phyloP scores from a whole-genome alignment of 2,329 filamentous ascomycete species.

The Eutypa lata region DNA sequence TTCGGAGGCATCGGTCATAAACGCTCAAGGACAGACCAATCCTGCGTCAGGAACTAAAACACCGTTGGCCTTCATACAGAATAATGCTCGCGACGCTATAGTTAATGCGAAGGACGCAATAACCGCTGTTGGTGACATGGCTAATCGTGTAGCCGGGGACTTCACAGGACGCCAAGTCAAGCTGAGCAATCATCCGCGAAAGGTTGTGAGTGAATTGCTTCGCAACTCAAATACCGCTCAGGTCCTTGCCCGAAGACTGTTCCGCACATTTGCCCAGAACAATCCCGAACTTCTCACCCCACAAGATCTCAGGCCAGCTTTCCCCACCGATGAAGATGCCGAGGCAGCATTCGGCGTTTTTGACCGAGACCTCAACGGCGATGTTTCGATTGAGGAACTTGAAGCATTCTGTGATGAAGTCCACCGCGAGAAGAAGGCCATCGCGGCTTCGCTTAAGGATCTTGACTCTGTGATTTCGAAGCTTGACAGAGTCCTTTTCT shows the following conservation, averaged over 20 bases:
- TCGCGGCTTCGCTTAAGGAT: conserved; percentile 91
- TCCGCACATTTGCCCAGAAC: conserved; percentile 76
- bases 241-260: conserved; percentile 81
- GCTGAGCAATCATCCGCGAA: conserved; percentile 70
- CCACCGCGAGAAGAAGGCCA: conserved; percentile 89
- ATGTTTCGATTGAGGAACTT: conserved; percentile 93
- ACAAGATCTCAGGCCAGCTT: conserved; percentile 76
- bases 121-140: conserved; percentile 79
- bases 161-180: conserved; percentile 76
- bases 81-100: conserved; percentile 61
- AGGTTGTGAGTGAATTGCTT: conserved; percentile 78
- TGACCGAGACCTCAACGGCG: conserved; percentile 93
- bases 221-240: conserved; percentile 71
- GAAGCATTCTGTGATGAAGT: conserved; percentile 93
- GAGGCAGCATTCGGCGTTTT: conserved; percentile 89
- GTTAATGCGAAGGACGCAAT: conserved; percentile 69
- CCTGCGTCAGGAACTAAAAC: conserved; percentile 63
- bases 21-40: conserved; percentile 28
- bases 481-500: conserved; percentile 83
- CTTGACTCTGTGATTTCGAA: conserved; percentile 90
- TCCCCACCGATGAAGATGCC: conserved; percentile 79
- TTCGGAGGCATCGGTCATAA: conserved; percentile 48
- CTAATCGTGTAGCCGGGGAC: conserved; percentile 76
- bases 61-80: conserved; percentile 69
- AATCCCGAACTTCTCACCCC: conserved; percentile 73